phyloP scores from a whole-genome alignment of 2,329 filamentous ascomycete species.

The Leptographium lundbergii region DNA sequence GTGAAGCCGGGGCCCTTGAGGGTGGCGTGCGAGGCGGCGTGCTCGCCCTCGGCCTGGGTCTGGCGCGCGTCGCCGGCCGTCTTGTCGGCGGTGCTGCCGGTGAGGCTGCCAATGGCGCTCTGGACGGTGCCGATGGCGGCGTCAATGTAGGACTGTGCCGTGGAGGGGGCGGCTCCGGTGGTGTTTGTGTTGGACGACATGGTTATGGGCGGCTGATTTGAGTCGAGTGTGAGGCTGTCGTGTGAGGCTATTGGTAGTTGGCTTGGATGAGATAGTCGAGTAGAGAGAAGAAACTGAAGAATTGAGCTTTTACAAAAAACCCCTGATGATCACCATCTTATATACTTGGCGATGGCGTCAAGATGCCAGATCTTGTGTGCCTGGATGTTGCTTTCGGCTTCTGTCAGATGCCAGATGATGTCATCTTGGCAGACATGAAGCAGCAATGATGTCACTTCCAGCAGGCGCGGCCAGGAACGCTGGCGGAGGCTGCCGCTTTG shows the following conservation, averaged over 20 bases:
- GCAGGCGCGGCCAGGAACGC: too few relatives aligned
- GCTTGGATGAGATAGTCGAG: not conserved
- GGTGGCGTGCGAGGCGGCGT: conserved; percentile 63
- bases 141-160: conserved; percentile 67
- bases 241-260: not conserved
- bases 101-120: conserved; percentile 57
- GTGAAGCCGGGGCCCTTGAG: conserved; percentile 62
- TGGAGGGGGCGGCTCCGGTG: conserved; percentile 41
- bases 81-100: conserved; percentile 59
- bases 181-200: conserved; percentile 20
- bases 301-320: too few relatives aligned
- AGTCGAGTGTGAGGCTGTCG: not conserved
- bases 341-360: not conserved
- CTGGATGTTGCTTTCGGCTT: too few relatives aligned
- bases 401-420: too few relatives aligned
- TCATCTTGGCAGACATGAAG: too few relatives aligned
- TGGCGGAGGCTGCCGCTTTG: too few relatives aligned
- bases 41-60: conserved; percentile 50
- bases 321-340: not conserved
- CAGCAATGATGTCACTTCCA: too few relatives aligned
- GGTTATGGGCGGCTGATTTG: too few relatives aligned
- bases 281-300: too few relatives aligned
- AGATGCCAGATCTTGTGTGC: too few relatives aligned
- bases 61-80: conserved; percentile 51
- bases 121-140: conserved; percentile 61